Evolutionary conservation across 2,329 filamentous ascomycete species (phyloP).

Genomic region (Alternaria arbusti): DNA sequence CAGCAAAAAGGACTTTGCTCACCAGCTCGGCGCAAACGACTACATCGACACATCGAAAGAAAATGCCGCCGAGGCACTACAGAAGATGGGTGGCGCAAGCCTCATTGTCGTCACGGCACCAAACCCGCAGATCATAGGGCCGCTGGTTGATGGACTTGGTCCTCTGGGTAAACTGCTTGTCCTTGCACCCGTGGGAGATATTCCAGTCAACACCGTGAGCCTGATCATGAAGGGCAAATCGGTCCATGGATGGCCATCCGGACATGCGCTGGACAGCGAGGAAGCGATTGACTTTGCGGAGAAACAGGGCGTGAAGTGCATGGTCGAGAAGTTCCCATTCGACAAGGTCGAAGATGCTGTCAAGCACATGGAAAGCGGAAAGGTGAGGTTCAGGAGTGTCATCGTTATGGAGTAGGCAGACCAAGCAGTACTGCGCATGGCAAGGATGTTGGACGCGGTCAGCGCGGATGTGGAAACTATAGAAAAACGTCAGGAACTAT

Average conservation of each 20-base stretch:
- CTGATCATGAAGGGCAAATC: conserved; percentile 57
- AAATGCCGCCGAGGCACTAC: conserved; percentile 58
- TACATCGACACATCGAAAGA: conserved; percentile 62
- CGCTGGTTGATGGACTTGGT: conserved; percentile 62
- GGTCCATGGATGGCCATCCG: conserved; percentile 60
- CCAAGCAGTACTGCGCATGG: not conserved
- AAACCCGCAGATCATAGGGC: conserved; percentile 61
- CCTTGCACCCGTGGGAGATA: conserved; percentile 59
- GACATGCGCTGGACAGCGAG: conserved; percentile 60
- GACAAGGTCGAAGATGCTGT: conserved; percentile 59
- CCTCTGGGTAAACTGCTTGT: conserved; percentile 65
- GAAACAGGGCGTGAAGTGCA: conserved; percentile 57
- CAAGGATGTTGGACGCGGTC: not conserved
- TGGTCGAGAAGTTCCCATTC: conserved; percentile 61
- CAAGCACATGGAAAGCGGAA: conserved; percentile 58
- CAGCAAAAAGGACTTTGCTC: conserved; percentile 61
- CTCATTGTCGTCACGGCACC: conserved; percentile 70
- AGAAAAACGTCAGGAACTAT: not conserved
- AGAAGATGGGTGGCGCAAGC: conserved; percentile 66
- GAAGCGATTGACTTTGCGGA: conserved; percentile 60
- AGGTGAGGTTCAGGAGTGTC: conserved; percentile 60
- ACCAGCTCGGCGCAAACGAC: conserved; percentile 62
- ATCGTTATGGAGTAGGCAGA: conserved; percentile 53
- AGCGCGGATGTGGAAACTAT: not conserved
- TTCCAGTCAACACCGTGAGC: conserved; percentile 51